Base-by-base conservation (phyloP, 257 asterid genomes). In the Plantago ovata region DNA sequence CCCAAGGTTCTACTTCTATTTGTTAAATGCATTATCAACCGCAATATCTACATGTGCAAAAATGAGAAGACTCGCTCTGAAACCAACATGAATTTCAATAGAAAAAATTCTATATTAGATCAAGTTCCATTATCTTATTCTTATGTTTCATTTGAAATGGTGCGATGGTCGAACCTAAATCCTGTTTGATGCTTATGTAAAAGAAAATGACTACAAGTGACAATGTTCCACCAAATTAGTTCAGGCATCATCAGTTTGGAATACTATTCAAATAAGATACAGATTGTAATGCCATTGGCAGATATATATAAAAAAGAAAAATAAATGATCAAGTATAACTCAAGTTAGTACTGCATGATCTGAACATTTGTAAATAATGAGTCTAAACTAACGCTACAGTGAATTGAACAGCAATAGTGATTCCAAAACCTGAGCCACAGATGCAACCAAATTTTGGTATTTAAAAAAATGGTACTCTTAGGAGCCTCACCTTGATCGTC, bases 401-500 rank as follows among this genome's bases (percentile, higher is more conserved):
- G 14, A 68, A 42, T 20, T 21, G 16, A 10, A 49, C 21, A 21
- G 57, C 36, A 23, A 22, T 55, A 69, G 3, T 58, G 19, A 51
- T 9, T 28, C 36, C 36, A 28, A 28, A 28, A 28, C 36, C 7
- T 28, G 36, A 28, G 36, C 36, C 36, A 28, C 36, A 28, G 36
- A 28, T 28, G 36, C 2, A 24, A 2, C 32, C 36, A 28, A 28
- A 28, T n/a, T n/a, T n/a, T n/a, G n/a, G n/a, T n/a, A n/a, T n/a
- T n/a, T n/a, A n/a, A 28, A 28, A 4, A 28, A 28, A 2, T 3
- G 36, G 36, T 28, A 28, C 36, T 3, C 7, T 7, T 47, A 61
- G 62, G 43, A 66, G 16, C 44, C 77, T 24, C 83, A 84, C 92
- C 76, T 57, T 60, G 69, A 70, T 58, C 72, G 70, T 81, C 22